These are phyloP conservation scores for Colletotrichum nymphaeae DNA, from an alignment of 2,329 filamentous ascomycete genomes.

Conservation along the genomic window DNA sequence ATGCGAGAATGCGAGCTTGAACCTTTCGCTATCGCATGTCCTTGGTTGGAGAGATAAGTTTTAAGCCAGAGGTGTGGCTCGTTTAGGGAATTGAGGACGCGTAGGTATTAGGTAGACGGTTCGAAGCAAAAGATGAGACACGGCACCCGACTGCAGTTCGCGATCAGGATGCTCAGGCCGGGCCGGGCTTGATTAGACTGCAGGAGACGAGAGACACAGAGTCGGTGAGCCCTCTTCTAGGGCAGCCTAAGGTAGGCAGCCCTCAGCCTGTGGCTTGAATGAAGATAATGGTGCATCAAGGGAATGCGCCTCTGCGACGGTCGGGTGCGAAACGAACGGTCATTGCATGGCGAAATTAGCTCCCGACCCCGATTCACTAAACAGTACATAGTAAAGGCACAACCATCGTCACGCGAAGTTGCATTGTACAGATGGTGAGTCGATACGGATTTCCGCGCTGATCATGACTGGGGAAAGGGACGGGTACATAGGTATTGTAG, in stretches of 20 bases:
- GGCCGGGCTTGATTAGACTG: neutral
- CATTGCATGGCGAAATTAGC: neutral
- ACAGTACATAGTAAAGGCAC: neutral
- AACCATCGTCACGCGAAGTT: neutral
- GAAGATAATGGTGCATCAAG: neutral
- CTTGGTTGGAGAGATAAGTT: neutral
- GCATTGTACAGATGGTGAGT: neutral
- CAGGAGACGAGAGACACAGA: slow-evolving; percentile 8
- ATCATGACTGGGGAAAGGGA: neutral
- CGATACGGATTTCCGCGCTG: neutral
- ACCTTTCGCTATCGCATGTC: slow-evolving; percentile 11
- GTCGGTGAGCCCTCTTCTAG: slow-evolving; percentile 18
- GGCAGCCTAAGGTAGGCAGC: neutral
- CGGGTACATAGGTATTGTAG: neutral
- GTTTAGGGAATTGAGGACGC: neutral
- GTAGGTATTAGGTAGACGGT: neutral
- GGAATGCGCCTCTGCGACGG: neutral
- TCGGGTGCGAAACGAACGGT: neutral
- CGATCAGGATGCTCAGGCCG: neutral
- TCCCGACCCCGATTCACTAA: neutral
- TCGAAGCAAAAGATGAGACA: neutral
- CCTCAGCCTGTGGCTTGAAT: neutral
- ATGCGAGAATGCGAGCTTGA: neutral
- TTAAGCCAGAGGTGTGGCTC: neutral
- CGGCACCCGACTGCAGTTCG: neutral